Evolutionary conservation across 2,329 filamentous ascomycete species (phyloP).

Genomic region (Ophiocordyceps unilateralis): DNA sequence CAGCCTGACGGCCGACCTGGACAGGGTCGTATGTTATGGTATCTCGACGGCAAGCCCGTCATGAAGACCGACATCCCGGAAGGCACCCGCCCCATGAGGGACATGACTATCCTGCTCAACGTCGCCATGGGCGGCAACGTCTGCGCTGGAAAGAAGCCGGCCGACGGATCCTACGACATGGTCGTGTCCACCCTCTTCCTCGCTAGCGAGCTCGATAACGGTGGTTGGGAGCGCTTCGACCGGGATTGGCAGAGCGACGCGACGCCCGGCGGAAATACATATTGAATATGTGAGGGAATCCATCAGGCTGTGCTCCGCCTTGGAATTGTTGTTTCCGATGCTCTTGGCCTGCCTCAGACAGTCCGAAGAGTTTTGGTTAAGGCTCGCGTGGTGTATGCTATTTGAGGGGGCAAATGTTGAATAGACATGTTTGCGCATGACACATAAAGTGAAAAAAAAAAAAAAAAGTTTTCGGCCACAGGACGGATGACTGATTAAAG

Average conservation of each 20-base stretch:
- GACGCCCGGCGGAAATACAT: conserved; percentile 14
- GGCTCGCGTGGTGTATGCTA: no score
- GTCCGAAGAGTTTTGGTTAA: no score
- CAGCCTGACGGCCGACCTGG: conserved; percentile 23
- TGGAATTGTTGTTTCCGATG: background rate
- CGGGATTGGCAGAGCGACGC: conserved; percentile 24
- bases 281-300: conserved; percentile 8
- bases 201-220: conserved; percentile 29
- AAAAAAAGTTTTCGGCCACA: no score
- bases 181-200: conserved; percentile 34
- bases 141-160: conserved; percentile 31
- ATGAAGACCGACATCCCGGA: conserved; percentile 37
- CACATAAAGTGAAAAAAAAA: no score
- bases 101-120: conserved; percentile 39
- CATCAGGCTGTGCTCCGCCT: background rate
- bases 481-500: no score
- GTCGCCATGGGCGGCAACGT: conserved; percentile 47
- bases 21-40: conserved; percentile 36
- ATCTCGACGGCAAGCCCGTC: conserved; percentile 36
- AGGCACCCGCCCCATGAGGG: conserved; percentile 35
- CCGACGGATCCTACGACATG: conserved; percentile 37
- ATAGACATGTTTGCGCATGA: no score
- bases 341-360: no score
- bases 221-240: conserved; percentile 38
- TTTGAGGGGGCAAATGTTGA: no score